Evolutionary conservation across 306 rosid species (phyloP).

Genomic region (Quercus variabilis): DNA sequence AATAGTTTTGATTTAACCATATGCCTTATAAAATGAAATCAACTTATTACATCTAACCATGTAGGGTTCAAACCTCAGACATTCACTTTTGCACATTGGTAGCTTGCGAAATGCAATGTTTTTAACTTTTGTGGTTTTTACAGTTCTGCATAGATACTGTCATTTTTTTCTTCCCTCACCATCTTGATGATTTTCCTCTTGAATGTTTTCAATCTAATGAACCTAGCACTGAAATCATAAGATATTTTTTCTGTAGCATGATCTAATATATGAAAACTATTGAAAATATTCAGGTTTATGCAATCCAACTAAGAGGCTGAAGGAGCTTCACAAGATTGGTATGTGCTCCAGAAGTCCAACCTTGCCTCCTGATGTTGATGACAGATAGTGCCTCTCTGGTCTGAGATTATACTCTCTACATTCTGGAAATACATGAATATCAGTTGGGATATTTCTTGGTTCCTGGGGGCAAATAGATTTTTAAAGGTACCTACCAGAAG

Average conservation of each 20-base stretch:
- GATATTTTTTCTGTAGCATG: not conserved
- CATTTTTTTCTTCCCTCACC: too few relatives aligned
- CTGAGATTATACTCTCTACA: not conserved
- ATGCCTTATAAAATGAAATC: not conserved
- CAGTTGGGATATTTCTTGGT: not conserved
- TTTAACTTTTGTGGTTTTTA: too few relatives aligned
- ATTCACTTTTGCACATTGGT: not conserved
- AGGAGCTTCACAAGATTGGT: conserved; percentile 31
- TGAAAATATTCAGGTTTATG: conserved; percentile 30
- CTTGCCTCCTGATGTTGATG: conserved; percentile 28
- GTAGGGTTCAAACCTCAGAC: not conserved
- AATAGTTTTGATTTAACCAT: not conserved
- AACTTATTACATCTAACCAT: not conserved
- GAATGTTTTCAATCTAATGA: not conserved
- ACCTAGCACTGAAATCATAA: not conserved
- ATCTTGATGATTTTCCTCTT: not conserved
- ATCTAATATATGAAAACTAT: not conserved
- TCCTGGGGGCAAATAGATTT: not conserved
- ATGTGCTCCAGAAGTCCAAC: conserved; percentile 43
- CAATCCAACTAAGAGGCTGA: conserved; percentile 26
- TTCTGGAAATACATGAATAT: not conserved
- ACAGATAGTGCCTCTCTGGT: not conserved
- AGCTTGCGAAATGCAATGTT: not conserved
- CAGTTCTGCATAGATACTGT: too few relatives aligned
- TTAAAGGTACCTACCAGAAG: not conserved